phyloP scores from a whole-genome alignment of 495 filamentous ascomycete species.

The Penicillium desertorum region DNA sequence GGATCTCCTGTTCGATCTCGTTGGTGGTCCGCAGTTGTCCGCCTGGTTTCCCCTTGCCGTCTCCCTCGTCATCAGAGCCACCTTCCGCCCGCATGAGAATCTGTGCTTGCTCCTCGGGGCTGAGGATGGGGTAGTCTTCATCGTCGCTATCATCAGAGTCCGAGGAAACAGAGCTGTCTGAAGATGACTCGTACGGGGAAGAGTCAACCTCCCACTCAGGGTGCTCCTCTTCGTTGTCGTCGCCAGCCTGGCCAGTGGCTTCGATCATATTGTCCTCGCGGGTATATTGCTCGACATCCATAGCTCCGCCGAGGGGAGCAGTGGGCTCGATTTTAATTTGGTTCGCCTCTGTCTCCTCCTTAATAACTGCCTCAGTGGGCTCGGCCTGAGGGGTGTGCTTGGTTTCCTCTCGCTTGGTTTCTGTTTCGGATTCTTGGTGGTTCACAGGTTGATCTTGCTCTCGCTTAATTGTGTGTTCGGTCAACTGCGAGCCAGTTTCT shows the following conservation, averaged over 20 bases:
- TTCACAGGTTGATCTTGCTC: conserved; percentile 4
- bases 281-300: conserved; percentile 34
- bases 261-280: conserved; percentile 13
- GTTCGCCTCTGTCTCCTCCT: conserved; percentile 14
- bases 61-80: conserved; percentile 69
- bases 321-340: conserved; percentile 5
- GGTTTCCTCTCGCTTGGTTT: conserved; percentile 3
- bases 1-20: conserved; percentile 64
- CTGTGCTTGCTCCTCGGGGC: conserved; percentile 72
- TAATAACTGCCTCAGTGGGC: background rate
- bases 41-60: conserved; percentile 46
- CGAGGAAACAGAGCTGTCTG: conserved; percentile 52
- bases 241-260: conserved; percentile 15
- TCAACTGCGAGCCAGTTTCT: conserved; percentile 15
- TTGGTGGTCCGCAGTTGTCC: conserved; percentile 66
- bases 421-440: background rate
- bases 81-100: conserved; percentile 76
- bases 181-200: conserved; percentile 58
- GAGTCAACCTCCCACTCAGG: conserved; percentile 74
- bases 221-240: conserved; percentile 58
- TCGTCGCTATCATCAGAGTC: conserved; percentile 63
- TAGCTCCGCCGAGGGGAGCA: conserved; percentile 24
- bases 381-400: background rate
- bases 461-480: conserved; percentile 13
- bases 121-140: conserved; percentile 70